Evolutionary conservation across 257 asterid genomes (phyloP), one percentile per base, ranked within the genome.

Genomic region (Jacaranda mimosifolia): DNA sequence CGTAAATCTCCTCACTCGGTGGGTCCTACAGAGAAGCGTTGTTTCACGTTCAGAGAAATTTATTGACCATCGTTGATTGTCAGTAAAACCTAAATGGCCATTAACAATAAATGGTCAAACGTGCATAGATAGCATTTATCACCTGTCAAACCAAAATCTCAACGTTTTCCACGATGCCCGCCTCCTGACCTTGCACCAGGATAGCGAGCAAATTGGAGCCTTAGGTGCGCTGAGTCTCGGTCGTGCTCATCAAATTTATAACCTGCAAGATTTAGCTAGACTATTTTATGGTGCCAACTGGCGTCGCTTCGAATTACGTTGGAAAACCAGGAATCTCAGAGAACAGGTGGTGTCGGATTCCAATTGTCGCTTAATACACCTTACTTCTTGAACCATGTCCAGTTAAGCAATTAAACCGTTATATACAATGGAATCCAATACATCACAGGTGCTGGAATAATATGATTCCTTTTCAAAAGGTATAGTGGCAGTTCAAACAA

Each of bases 111-210:
- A 79, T 43, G 83, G 77, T 68, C 83, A 82, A 82, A 84, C 85
- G 79, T 75, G 75, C 21, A 84, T 81, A 70, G 80, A 80, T 83
- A 86, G 81, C 79, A 51, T 42, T 87, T 75, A 52, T 88, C 97
- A 91, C 97, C 95, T 89, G 90, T 73, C 84, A 71, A 65, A 72
- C 78, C 63, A 68, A 53, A 86, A 81, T 52, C 66, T 87, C 82
- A 86, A 70, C 83, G 89, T 74, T 83, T 89, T 63, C 86, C 85
- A 5, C 88, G 89, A 74, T 68, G 75, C 81, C 85, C 89, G 18
- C 88, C 87, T 75, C 90, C 90, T 68, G 90, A 83, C 87, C 94
- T 82, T 52, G 91, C 89, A 87, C 89, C 97, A 51, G 90, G 87
- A 78, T 81, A 46, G 78, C 90, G 91, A 62, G 94, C 89, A 52